Base-by-base conservation (phyloP, 306 rosid genomes). In the Vachellia pachyceras region DNA sequence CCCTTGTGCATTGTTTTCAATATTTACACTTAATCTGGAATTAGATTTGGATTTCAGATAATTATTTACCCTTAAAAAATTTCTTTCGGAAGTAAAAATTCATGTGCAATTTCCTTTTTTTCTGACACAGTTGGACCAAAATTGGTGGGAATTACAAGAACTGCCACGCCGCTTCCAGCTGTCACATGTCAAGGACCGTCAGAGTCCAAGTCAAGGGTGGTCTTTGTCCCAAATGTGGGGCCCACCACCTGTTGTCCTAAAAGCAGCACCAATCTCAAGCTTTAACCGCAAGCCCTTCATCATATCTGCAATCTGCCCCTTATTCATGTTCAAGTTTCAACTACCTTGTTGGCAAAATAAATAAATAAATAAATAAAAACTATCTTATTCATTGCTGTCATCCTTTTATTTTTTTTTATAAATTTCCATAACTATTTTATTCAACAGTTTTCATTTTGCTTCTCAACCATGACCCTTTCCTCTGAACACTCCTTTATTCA, bases 191-290 rank as follows among this genome's bases (percentile, higher is more conserved):
- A n/a, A 20, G 7, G 14, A 15, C 5, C 3, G 36, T 6, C 78
- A 50, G 50, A 8, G 72, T 55, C 83, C 60, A 54, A 66, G 22
- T 66, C 63, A 58, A 82, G 58, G 36, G 39, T 71, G 60, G 58
- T 52, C 25, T 42, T n/a, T 80, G 76, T 85, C 85, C 69, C 80
- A 2, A 73, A 18, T 0, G 45, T 85, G 85, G 90, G 88, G 36
- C 85, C 85, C 80, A 72, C 6, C 50, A 2, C 42, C 54, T 18
- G 14, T 6, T 40, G 61, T 39, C 60, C 77, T 17, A 22, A 29
- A 69, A 29, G 42, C 76, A 55, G 22, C 72, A 75, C 45, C 63
- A 85, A 41, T 72, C 63, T 74, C 73, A 47, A 77, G 88, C 92
- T 82, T 89, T 47, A 78, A 72, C 85, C 37, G 55, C 47, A 86